Percentiles rank a stretch among this genome's conserved stretches.
Conservation (phyloP, 306 rosid species). For the Vicia faba region DNA sequence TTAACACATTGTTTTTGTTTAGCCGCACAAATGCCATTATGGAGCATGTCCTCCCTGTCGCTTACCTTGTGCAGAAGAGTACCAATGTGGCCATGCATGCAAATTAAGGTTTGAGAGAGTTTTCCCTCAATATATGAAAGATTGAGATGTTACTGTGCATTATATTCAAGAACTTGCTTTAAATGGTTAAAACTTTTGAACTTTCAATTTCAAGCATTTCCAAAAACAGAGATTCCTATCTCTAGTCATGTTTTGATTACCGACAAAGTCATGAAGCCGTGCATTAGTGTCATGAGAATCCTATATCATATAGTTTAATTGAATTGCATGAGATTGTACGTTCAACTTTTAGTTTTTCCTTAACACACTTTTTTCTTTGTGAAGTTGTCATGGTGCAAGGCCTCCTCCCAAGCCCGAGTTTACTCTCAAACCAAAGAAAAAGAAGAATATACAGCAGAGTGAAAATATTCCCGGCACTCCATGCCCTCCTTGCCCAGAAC, state of each 20-base stretch:
- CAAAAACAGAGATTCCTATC: constrained; percentile 18
- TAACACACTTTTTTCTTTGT: constrained; percentile 25
- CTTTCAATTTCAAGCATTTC: constrained; percentile 14
- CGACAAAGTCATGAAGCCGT: neutral
- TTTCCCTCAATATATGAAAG: constrained; percentile 29
- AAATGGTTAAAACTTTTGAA: constrained; percentile 10
- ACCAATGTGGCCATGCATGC: constrained; percentile 84
- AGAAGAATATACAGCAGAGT: constrained; percentile 54
- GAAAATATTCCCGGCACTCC: constrained; percentile 71
- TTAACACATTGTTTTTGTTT: constrained; percentile 44
- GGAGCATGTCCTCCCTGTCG: constrained; percentile 91
- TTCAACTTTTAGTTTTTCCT: constrained; percentile 19
- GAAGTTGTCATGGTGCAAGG: constrained; percentile 82
- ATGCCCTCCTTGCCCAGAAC: constrained; percentile 88
- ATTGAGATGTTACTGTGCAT: constrained; percentile 14
- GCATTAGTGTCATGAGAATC: constrained; percentile 15
- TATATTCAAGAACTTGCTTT: constrained; percentile 15
- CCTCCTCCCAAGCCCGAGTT: constrained; percentile 93
- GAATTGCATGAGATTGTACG: neutral
- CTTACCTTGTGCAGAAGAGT: constrained; percentile 74
- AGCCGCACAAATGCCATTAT: constrained; percentile 98
- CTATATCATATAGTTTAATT: constrained; percentile 12
- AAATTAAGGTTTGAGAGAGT: constrained; percentile 65
- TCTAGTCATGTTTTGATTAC: neutral
- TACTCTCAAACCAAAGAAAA: constrained; percentile 89